Conservation (phyloP, 2,329 filamentous ascomycete species). For the Beauveria bassiana region DNA sequence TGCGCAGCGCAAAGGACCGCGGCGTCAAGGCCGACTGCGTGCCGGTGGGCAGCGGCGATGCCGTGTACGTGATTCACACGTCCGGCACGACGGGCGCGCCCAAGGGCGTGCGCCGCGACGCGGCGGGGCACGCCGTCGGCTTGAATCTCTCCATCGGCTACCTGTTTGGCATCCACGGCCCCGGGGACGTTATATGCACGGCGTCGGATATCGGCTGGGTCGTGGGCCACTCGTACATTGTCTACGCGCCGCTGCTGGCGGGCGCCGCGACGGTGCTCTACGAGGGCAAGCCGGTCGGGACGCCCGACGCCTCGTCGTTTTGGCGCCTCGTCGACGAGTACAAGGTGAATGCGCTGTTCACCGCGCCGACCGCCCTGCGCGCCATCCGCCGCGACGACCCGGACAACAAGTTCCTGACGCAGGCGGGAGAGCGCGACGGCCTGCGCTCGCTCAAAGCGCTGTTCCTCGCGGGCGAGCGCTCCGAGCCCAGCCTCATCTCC, state of each 20-base stretch:
- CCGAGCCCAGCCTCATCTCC: constrained; percentile 75
- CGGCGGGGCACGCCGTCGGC: constrained; percentile 80
- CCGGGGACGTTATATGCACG: constrained; percentile 67
- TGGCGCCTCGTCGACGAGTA: constrained; percentile 84
- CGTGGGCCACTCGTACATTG: constrained; percentile 63
- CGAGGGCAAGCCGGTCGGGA: constrained; percentile 90
- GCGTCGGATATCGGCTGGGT: constrained; percentile 88
- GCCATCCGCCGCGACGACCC: constrained; percentile 84
- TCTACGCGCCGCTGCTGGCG: constrained; percentile 79
- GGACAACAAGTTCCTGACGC: constrained; percentile 56
- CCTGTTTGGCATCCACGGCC: constrained; percentile 73
- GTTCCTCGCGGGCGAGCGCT: constrained; percentile 84
- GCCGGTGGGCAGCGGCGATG: constrained; percentile 68
- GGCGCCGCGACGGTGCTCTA: constrained; percentile 83
- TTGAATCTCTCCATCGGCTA: constrained; percentile 76
- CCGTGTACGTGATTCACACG: constrained; percentile 87
- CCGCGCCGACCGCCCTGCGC: constrained; percentile 77
- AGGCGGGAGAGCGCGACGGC: constrained; percentile 59
- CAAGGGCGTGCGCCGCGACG: constrained; percentile 76
- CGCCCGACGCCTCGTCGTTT: constrained; percentile 78
- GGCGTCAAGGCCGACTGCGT: constrained; percentile 66
- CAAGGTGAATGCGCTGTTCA: constrained; percentile 76
- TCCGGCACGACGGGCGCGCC: constrained; percentile 75
- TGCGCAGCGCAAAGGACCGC: constrained; percentile 60
- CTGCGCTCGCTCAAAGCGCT: constrained; percentile 65